Base-by-base conservation (phyloP, 1,284 basidiomycete species). In the Dichomitus squalens region DNA sequence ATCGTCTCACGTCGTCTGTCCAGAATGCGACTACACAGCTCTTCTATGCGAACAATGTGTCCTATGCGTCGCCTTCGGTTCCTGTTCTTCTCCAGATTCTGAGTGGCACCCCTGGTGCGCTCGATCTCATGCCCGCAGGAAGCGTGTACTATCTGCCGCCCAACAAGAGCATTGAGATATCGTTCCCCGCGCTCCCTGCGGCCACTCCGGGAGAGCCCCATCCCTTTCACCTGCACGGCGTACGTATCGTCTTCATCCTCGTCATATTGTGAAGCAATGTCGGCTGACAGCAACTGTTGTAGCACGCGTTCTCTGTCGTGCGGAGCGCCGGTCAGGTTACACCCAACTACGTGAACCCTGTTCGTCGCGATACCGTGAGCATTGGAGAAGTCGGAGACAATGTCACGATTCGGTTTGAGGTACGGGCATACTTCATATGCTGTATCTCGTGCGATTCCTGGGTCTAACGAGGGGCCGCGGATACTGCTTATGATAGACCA, bases 191-290 rank as follows among this genome's bases (percentile, higher is more conserved):
- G 0, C 53, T 60, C 9, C 62, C 59, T 6, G 56, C 58, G 18
- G 55, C 46, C 11, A 59, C 61, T n/a, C 23, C n/a, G 12, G 71
- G 71, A 33, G 68, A 66, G 16, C 66, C 66, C 66, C 76, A 78
- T 53, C 76, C 76, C 2, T 68, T 78, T 59, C 76, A 78, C 65
- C 58, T 78, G 29, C 76, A 78, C 56, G 76, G 76, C 21, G 74
- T 75, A 58, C 46, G 49, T 12, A 29, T 14, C n/a, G 14, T 1
- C 23, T 2, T 27, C 11, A 11, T 16, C 4, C 27, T 18, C 4
- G 25, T 14, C 18, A 4, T 14, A 4, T 6, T 36, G 14, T 39
- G 35, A n/a, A n/a, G n/a, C n/a, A n/a, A n/a, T n/a, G n/a, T n/a
- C n/a, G n/a, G n/a, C n/a, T n/a, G n/a, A n/a, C n/a, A n/a, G n/a